Base-by-base conservation (phyloP, 345 rosid species). In the Bruguiera sexangula region DNA sequence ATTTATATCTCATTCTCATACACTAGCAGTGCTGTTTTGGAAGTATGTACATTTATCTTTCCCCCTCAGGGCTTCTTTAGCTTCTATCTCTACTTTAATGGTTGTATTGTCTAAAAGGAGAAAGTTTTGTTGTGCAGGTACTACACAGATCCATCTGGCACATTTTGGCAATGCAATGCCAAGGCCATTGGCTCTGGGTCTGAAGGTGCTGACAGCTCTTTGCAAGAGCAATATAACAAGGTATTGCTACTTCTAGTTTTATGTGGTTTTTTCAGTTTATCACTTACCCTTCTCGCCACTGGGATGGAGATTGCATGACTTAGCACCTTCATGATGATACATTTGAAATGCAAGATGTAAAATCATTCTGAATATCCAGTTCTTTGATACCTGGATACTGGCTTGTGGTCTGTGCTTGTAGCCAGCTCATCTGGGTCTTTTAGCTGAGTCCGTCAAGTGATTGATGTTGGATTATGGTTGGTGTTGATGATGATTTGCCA, bases 161-260 rank as follows among this genome's bases (percentile, higher is more conserved):
- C 98, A 75, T 94, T 91, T 81, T 94, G 98, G 98, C 95, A 94
- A 73, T 94, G 98, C 89, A 91, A 89, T 80, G 98, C 93, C 52
- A 94, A 94, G 79, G 98, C 98, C 16, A 94, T 94, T 60, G 98
- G 98, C 46, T 94, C 98, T 22, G 97, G 98, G n/a, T 91, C 97
- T 9, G 98, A 91, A 85, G 98, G 98, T 55, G 98, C 98, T 9
- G 97, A 94, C 75, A 91, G 96, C 80, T 86, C 98, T 69, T 81
- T 91, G 71, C 97, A 94, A 75, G 98, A 94, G 86, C 98, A 91
- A 65, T 94, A 84, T 76, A 94, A 91, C 89, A 89, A 91, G 88
- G 98, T 90, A 69, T 53, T 52, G 26, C 65, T 32, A 6, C 65
- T 69, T 22, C 29, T 19, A 20, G 3, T 50, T 7, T 70, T 34